Evolutionary conservation across 1,139 yeast genomes (phyloP).

Genomic region (Lodderomyces elongisporus): DNA sequence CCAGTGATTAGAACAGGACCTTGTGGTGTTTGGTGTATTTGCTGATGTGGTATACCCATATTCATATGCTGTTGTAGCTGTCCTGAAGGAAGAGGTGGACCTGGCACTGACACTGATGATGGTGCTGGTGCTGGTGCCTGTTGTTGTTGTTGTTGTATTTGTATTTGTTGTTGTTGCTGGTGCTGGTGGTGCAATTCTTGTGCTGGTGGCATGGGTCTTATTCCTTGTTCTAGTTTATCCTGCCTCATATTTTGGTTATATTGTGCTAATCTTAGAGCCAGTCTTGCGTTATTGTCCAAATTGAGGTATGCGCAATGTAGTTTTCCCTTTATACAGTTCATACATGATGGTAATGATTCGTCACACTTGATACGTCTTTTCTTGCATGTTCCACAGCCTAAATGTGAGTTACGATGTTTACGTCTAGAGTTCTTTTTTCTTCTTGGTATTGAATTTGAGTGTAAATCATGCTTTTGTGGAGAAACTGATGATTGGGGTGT

Average conservation of each 20-base stretch:
- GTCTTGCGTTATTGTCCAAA: constrained; percentile 45
- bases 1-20: too few species aligned
- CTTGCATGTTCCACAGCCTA: constrained; percentile 64
- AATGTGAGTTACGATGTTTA: constrained; percentile 60
- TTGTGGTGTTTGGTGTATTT: not conserved
- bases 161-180: constrained; percentile 2
- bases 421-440: constrained; percentile 49
- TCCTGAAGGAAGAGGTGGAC: too few species aligned
- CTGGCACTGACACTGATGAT: too few species aligned
- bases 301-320: constrained; percentile 51
- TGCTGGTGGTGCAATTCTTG: constrained; percentile 3
- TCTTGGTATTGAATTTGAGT: not conserved
- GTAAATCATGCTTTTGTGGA: constrained; percentile 1
- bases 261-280: constrained; percentile 50
- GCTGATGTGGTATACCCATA: too few species aligned
- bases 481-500: too few species aligned
- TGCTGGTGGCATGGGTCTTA: constrained; percentile 3
- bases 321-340: constrained; percentile 57
- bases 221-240: constrained; percentile 19
- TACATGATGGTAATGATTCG: constrained; percentile 57
- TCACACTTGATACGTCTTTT: constrained; percentile 65
- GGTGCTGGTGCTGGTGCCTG: too few species aligned
- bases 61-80: too few species aligned
- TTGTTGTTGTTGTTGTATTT: too few species aligned
- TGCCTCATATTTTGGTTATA: constrained; percentile 41